Conservation (phyloP, 805 yeast genomes). For the Saturnispora quitensis region DNA sequence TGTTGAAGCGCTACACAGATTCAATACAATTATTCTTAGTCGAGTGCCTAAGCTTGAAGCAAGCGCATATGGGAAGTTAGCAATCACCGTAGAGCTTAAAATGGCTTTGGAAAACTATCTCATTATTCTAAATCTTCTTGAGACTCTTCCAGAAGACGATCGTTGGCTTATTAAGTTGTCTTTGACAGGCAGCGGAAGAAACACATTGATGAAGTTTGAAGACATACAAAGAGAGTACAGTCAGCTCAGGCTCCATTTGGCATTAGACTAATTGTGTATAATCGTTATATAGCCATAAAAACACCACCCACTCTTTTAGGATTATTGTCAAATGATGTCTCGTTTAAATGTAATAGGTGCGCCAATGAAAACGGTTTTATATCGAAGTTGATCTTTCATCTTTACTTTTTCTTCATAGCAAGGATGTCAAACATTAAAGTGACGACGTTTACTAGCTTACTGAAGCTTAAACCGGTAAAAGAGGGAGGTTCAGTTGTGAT, state of each 20-base stretch:
- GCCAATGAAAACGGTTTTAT: neutral
- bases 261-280: neutral
- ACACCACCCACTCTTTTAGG: neutral
- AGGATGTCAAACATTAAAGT: neutral
- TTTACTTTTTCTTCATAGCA: neutral
- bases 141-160: constrained; percentile 30
- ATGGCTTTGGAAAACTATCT: constrained; percentile 30
- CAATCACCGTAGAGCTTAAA: constrained; percentile 13
- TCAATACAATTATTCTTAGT: constrained; percentile 23
- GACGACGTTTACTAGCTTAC: constrained; percentile 1
- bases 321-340: neutral
- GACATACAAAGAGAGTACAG: constrained; percentile 20
- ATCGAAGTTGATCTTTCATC: neutral
- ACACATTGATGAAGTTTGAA: constrained; percentile 11
- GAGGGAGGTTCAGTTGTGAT: constrained; percentile 48
- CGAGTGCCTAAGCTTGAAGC: neutral
- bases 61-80: neutral
- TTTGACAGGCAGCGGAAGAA: neutral
- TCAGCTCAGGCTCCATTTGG: constrained; percentile 1
- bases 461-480: constrained; percentile 7
- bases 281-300: neutral
- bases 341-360: constrained; percentile 1
- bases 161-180: constrained; percentile 31
- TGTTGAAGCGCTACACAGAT: constrained; percentile 34
- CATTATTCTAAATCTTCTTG: constrained; percentile 32